Percentiles rank a stretch among this genome's conserved stretches.
Evolutionary conservation across 257 asterid genomes (phyloP).

Genomic region (Linderniella brevidens): DNA sequence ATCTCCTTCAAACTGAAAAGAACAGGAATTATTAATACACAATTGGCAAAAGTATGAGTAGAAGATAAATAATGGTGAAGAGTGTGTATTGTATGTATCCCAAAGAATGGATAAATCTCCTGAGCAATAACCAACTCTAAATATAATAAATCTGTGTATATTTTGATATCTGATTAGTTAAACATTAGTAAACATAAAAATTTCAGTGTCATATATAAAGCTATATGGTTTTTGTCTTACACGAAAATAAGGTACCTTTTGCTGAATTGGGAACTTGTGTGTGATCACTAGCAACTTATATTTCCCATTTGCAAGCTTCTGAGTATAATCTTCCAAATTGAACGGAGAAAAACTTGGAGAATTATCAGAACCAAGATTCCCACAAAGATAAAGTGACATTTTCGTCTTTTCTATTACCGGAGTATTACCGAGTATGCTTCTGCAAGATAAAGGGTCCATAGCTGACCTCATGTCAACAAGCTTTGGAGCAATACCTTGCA

Average conservation of each 20-base stretch:
- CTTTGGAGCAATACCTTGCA: slow-evolving; percentile 44
- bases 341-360: slow-evolving; percentile 20
- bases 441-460: slow-evolving; percentile 40
- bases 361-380: slow-evolving; percentile 19
- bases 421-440: slow-evolving; percentile 36
- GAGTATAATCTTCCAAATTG: slow-evolving; percentile 18
- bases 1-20: slow-evolving; percentile 38
- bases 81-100: slow-evolving; percentile 2
- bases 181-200: no score
- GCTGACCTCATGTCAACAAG: slow-evolving; percentile 20
- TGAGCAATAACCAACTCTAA: no score
- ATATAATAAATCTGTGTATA: no score
- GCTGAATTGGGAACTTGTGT: slow-evolving; percentile 70
- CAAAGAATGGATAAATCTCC: slow-evolving; percentile 1
- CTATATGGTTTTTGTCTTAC: slow-evolving; percentile 3
- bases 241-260: slow-evolving; percentile 29
- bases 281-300: slow-evolving; percentile 51
- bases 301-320: slow-evolving; percentile 39
- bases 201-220: no score
- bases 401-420: slow-evolving; percentile 19
- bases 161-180: no score
- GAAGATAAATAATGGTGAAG: slow-evolving; percentile 8
- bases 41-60: neutral
- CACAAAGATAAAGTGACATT: slow-evolving; percentile 29
- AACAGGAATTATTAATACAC: neutral